phyloP scores from a whole-genome alignment of 164 flowering plant genomes.

The Macadamia integrifolia region DNA sequence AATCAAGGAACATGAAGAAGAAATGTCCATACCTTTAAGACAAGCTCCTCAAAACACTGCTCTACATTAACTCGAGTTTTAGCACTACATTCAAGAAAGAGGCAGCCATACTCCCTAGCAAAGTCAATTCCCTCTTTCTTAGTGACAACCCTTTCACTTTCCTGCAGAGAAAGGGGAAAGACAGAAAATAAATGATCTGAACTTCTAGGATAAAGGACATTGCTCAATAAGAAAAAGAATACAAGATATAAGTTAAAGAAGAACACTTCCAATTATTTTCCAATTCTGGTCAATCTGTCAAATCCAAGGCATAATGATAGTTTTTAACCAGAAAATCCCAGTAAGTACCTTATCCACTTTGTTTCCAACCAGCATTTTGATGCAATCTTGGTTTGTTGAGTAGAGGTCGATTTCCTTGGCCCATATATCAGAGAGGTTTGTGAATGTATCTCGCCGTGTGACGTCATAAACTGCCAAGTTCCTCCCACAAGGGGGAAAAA shows the following conservation, averaged over 20 bases:
- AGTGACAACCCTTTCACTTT: constrained; percentile 68
- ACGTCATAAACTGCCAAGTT: constrained; percentile 65
- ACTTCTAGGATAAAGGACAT: neutral
- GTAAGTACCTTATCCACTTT: constrained; percentile 72
- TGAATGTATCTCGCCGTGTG: constrained; percentile 76
- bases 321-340: neutral
- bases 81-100: constrained; percentile 80
- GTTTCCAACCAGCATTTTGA: constrained; percentile 90
- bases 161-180: constrained; percentile 31
- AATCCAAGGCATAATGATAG: neutral
- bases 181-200: neutral
- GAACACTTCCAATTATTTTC: neutral
- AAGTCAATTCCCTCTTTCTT: constrained; percentile 80
- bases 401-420: constrained; percentile 76
- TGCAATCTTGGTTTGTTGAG: constrained; percentile 82
- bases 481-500: neutral
- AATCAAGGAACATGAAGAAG: neutral
- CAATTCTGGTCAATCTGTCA: neutral
- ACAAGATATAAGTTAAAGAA: neutral
- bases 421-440: constrained; percentile 81
- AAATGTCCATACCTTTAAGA: constrained; percentile 45
- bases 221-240: neutral
- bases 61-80: constrained; percentile 74
- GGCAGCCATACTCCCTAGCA: constrained; percentile 78
- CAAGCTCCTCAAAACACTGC: constrained; percentile 83